Percentiles rank a stretch among this genome's conserved stretches.
Evolutionary conservation across 202 grass and related monocot genomes (phyloP).

Genomic region (Panicum virgatum): DNA sequence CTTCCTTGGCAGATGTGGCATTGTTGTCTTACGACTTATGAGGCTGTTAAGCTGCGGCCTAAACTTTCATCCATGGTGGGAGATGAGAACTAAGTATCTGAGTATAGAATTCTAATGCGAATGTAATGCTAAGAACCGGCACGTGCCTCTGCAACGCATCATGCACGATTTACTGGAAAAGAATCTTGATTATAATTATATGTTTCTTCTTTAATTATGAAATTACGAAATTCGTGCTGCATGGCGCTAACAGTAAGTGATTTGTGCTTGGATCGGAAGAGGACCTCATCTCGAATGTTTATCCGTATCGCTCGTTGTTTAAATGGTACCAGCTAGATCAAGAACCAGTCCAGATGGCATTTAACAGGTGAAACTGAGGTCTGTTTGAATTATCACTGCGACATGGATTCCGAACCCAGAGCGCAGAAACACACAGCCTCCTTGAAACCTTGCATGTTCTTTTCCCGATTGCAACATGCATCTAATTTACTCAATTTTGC

Average conservation of each 20-base stretch:
- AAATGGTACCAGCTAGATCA: background rate
- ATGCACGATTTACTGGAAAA: background rate
- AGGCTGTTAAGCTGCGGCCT: constrained; percentile 21
- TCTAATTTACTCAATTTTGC: background rate
- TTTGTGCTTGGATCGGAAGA: background rate
- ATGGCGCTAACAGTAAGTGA: background rate
- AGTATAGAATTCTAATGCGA: constrained; percentile 1
- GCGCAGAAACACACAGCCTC: background rate
- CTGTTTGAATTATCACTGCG: background rate
- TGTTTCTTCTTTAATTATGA: background rate
- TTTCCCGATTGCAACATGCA: background rate
- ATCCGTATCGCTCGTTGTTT: background rate
- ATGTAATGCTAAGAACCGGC: constrained; percentile 13
- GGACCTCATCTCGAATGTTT: background rate
- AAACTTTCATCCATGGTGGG: background rate
- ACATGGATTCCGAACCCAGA: background rate
- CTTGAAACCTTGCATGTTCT: background rate
- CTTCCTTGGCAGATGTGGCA: constrained; percentile 21
- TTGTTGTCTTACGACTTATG: background rate
- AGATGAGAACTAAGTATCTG: constrained; percentile 19
- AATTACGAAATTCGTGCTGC: background rate
- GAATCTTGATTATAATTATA: background rate
- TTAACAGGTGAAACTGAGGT: background rate
- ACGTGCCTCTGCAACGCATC: background rate
- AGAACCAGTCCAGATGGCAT: background rate